Conservation (phyloP, 768 basidiomycete genomes). For the Boletus reticulatus region DNA sequence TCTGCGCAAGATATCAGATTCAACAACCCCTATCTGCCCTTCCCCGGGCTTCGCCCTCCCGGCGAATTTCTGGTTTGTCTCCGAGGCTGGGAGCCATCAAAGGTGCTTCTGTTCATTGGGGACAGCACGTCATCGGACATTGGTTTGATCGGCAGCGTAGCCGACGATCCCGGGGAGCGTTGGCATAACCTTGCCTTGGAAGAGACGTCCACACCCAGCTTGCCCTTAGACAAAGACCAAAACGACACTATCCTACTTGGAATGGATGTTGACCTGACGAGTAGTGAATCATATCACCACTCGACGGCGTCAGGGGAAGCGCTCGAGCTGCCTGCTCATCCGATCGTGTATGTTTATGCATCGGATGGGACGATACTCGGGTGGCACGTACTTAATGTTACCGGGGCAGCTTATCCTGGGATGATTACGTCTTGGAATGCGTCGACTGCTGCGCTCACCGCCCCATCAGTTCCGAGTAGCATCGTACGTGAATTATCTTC, state of each 20-base stretch:
- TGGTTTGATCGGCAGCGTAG: conserved; percentile 40
- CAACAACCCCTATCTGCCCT: conserved; percentile 41
- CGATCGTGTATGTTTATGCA: conserved; percentile 71
- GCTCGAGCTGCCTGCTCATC: conserved; percentile 46
- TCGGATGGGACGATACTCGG: conserved; percentile 76
- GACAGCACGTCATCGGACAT: conserved; percentile 53
- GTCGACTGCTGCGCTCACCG: conserved; percentile 2
- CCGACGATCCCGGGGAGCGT: conserved; percentile 28
- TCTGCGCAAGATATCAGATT: conserved; percentile 38
- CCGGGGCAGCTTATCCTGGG: conserved; percentile 51
- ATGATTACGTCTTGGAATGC: conserved; percentile 38
- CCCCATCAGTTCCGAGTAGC: conserved; percentile 12
- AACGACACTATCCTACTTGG: conserved; percentile 70
- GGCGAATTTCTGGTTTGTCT: conserved; percentile 41
- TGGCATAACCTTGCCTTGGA: conserved; percentile 49
- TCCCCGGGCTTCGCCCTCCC: conserved; percentile 44
- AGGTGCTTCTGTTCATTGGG: conserved; percentile 43
- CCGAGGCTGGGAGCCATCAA: conserved; percentile 44
- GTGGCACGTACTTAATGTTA: conserved; percentile 66
- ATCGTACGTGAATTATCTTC: conserved; percentile 29
- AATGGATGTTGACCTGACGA: conserved; percentile 66
- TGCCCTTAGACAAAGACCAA: conserved; percentile 67
- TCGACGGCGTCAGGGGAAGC: conserved; percentile 42
- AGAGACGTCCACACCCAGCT: conserved; percentile 49
- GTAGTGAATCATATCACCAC: conserved; percentile 36